Evolutionary conservation across 768 basidiomycete genomes (phyloP), one percentile per base, ranked within the genome.

Genomic region (Lentinula guzmanii): DNA sequence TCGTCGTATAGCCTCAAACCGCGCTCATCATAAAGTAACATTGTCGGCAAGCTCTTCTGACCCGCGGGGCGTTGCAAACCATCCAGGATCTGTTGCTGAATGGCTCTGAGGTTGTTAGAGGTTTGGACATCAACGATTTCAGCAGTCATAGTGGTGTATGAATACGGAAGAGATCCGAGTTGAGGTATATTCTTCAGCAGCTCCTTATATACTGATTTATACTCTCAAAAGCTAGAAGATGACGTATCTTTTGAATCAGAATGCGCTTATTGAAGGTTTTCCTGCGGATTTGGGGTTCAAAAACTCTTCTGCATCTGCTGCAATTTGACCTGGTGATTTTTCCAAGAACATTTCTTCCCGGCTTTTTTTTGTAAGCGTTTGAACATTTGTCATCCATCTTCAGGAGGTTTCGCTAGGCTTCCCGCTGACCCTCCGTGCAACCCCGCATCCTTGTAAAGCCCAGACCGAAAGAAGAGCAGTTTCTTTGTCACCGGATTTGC

Each of bases 1-100:
- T 84, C 79, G 74, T 95, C 94, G 75, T 94, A 96, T 15, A 95
- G 78, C 72, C 85, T 81, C 59, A 99, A 78, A 0, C 97, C 97
- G 21, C 76, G 79, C 68, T 95, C 90, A 65, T 94, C 86, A 74
- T 98, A 98, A 9, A 97, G 79, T 10, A 95, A 79, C 71, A 92
- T 75, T 0, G 93, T 95, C 6, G 95, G 93, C 21, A 97, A 72
- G 31, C 79, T 76, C 71, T 86, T 89, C 64, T 82, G 71, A 52
- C 84, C 83, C 1, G 66, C 62, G 2, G 86, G 82, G 24, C 76
- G 80, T 56, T 72, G 72, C 7, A 93, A 80, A 16, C 90, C 89
- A 13, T 72, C 72, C 45, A 82, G 57, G 52, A 92, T 78, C 50
- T 84, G 71, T 48, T 77, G 68, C 18, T 74, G 67, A 52, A 85